A percentile compares a stretch with the other conserved stretches of the same genome.
Conservation (phyloP, 73 alveolate genomes). For the Paramecium octaurelia region DNA sequence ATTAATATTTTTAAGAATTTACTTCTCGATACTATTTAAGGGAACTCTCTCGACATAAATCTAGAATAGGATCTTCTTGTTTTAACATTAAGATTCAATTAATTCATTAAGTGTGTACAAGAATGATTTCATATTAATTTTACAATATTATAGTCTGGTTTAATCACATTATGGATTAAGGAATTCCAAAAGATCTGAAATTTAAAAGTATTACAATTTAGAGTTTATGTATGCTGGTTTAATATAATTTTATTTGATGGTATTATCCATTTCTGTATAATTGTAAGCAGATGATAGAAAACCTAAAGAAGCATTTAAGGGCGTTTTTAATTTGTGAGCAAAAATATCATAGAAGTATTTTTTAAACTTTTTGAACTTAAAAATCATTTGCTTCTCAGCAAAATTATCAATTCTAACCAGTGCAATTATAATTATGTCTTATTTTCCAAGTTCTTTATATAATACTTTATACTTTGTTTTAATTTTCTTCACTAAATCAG, state of each 20-base stretch:
- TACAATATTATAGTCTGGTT: neutral
- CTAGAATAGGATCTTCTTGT: neutral
- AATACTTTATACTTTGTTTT: neutral
- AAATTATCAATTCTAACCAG: neutral
- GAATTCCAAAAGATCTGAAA: neutral
- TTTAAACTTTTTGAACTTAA: neutral
- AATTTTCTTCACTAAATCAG: neutral
- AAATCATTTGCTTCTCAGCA: neutral
- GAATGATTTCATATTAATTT: neutral
- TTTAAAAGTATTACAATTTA: neutral
- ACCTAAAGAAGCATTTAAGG: conserved; percentile 11
- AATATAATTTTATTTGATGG: neutral
- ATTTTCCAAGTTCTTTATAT: neutral
- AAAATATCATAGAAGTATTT: neutral
- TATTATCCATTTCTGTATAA: neutral
- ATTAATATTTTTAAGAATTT: neutral
- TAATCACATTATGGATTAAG: neutral
- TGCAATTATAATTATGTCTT: neutral
- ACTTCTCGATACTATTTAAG: neutral
- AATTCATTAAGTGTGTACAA: neutral
- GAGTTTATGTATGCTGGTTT: neutral
- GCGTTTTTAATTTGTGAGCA: conserved; percentile 32
- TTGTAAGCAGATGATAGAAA: neutral
- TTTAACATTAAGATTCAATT: neutral
- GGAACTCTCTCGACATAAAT: neutral